phyloP scores from a whole-genome alignment of 2,329 filamentous ascomycete species.

The Eutypa lata region DNA sequence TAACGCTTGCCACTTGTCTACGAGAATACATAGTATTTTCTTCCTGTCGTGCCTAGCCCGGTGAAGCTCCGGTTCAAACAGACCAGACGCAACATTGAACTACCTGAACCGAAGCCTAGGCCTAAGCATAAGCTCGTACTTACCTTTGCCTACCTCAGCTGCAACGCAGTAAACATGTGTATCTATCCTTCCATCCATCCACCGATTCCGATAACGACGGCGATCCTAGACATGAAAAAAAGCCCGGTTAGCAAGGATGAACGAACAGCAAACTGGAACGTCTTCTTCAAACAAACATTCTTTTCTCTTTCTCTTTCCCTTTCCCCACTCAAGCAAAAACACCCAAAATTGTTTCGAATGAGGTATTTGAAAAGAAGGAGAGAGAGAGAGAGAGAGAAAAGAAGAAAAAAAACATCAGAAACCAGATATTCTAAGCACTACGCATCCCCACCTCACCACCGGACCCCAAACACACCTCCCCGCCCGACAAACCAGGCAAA shows the following conservation, averaged over 20 bases:
- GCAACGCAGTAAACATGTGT: too few species aligned
- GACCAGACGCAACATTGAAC: too few species aligned
- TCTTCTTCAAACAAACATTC: conserved; percentile 16
- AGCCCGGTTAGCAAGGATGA: neutral
- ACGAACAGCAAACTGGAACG: neutral
- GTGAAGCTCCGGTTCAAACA: too few species aligned
- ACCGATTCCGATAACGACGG: neutral
- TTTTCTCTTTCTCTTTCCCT: neutral
- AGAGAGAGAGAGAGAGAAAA: neutral
- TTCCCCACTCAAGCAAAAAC: too few species aligned
- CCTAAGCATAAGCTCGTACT: too few species aligned
- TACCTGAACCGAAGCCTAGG: too few species aligned
- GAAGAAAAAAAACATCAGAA: conserved; percentile 17
- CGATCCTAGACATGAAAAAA: neutral
- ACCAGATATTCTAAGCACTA: conserved; percentile 31
- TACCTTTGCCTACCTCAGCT: neutral
- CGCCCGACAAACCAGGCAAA: conserved; percentile 16
- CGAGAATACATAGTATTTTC: too few species aligned
- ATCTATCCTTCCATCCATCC: too few species aligned
- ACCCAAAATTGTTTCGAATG: too few species aligned
- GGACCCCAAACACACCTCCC: conserved; percentile 9
- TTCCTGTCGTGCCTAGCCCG: too few species aligned
- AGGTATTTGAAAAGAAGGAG: too few species aligned
- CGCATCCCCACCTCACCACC: conserved; percentile 30
- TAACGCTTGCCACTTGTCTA: too few species aligned